Conservation (phyloP, 371 early-diverging fungal genomes). For the Nosema muscidifuracis region DNA sequence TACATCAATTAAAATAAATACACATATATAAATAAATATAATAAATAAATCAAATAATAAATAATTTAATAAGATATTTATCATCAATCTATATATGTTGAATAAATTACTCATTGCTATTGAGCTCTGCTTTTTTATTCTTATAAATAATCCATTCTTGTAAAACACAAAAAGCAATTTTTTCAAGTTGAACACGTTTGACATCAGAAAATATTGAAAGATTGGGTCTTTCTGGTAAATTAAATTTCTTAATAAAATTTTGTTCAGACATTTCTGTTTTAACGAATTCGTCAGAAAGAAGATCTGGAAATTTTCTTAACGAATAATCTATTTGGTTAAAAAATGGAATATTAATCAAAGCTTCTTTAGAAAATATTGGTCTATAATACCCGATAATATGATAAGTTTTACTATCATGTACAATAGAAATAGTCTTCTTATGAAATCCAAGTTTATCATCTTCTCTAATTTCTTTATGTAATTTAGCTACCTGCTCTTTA, state of each 20-base stretch:
- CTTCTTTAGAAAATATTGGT: conserved; percentile 46
- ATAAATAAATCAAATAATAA: too few species aligned
- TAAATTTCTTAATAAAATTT: conserved; percentile 24
- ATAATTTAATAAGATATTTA: too few species aligned
- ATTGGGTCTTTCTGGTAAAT: neutral
- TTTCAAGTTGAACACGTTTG: conserved; percentile 34
- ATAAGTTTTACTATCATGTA: conserved; percentile 47
- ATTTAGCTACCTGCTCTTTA: conserved; percentile 10
- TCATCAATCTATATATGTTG: too few species aligned
- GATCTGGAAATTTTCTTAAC: conserved; percentile 26
- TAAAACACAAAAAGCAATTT: conserved; percentile 39
- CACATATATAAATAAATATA: too few species aligned
- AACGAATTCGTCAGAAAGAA: conserved; percentile 26
- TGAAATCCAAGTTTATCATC: conserved; percentile 50
- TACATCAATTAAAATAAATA: too few species aligned
- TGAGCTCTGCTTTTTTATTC: neutral
- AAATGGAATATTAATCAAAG: conserved; percentile 35
- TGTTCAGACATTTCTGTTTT: neutral
- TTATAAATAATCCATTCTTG: conserved; percentile 18
- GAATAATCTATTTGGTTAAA: conserved; percentile 32
- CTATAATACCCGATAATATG: conserved; percentile 59
- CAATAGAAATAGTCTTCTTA: conserved; percentile 57
- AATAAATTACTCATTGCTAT: too few species aligned
- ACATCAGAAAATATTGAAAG: neutral
- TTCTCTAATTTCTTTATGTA: conserved; percentile 20